Conservation (phyloP, 768 basidiomycete genomes). For the Rhizopogon roseolus region DNA sequence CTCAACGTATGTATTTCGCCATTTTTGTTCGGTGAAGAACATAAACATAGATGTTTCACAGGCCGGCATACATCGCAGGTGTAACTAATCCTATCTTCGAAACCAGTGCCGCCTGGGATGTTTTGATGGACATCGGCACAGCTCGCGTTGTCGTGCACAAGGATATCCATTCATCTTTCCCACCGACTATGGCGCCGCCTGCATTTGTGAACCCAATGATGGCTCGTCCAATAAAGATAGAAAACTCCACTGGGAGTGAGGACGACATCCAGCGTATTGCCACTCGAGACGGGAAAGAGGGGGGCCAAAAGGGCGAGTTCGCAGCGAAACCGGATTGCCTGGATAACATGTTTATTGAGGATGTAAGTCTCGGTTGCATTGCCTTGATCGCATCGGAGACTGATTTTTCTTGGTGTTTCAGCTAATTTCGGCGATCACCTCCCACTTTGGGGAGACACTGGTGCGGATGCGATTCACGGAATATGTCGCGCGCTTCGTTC, state of each 20-base stretch:
- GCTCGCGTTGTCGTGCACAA: slow-evolving; percentile 85
- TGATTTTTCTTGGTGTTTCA: slow-evolving; percentile 23
- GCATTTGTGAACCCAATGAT: slow-evolving; percentile 41
- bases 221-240: slow-evolving; percentile 56
- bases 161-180: slow-evolving; percentile 65
- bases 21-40: not conserved
- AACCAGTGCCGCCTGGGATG: slow-evolving; percentile 82
- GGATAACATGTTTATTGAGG: slow-evolving; percentile 90
- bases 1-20: slow-evolving; percentile 56
- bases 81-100: slow-evolving; percentile 98
- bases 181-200: slow-evolving; percentile 36
- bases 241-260: slow-evolving; percentile 57
- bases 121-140: slow-evolving; percentile 86
- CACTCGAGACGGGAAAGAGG: slow-evolving; percentile 47
- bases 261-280: slow-evolving; percentile 60
- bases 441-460: slow-evolving; percentile 86
- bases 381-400: not conserved
- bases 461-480: slow-evolving; percentile 89
- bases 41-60: slow-evolving; percentile 22
- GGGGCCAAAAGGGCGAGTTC: slow-evolving; percentile 48
- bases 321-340: slow-evolving; percentile 53
- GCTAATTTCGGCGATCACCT: slow-evolving; percentile 84
- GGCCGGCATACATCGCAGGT: slow-evolving; percentile 92
- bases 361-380: slow-evolving; percentile 49
- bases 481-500: slow-evolving; percentile 82